Percentiles rank a stretch among this genome's conserved stretches.
Evolutionary conservation across 345 rosid species (phyloP).

Genomic region (Euphorbia pulcherrima): DNA sequence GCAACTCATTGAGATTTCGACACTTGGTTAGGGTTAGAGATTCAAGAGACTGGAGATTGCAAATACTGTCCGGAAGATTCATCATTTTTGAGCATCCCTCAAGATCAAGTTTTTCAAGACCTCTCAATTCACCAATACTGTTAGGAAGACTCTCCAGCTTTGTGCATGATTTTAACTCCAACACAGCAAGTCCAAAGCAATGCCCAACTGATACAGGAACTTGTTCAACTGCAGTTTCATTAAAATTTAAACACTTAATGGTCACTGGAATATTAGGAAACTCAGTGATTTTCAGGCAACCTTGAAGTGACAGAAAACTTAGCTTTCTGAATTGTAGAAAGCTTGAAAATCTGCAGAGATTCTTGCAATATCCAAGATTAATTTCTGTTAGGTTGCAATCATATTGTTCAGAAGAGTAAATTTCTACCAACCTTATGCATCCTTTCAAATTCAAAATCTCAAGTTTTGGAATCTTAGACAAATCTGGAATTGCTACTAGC

Average conservation of each 20-base stretch:
- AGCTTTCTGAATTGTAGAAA: not conserved
- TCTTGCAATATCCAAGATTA: not conserved
- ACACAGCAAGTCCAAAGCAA: not conserved
- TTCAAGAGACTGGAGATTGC: not conserved
- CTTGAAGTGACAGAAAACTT: not conserved
- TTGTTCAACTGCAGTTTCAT: not conserved
- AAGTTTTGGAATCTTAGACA: not conserved
- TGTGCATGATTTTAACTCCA: not conserved
- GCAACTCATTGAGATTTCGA: not conserved
- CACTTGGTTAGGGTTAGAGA: not conserved
- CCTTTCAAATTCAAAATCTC: not conserved
- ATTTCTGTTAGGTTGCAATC: not conserved
- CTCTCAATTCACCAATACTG: slow-evolving; percentile 18
- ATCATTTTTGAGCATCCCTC: slow-evolving; percentile 24
- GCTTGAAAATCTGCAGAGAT: slow-evolving; percentile 1
- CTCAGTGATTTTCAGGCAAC: not conserved
- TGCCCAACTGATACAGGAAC: not conserved
- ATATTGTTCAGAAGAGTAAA: not conserved
- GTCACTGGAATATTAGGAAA: not conserved
- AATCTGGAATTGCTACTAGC: slow-evolving; percentile 1
- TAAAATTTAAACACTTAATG: not conserved
- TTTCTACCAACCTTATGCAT: not conserved
- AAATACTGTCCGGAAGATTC: slow-evolving; percentile 29
- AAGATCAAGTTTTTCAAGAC: slow-evolving; percentile 21
- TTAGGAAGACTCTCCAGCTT: not conserved